phyloP scores from a whole-genome alignment of 225 moss, liverwort and hornwort species.

The Bryum argenteum region DNA sequence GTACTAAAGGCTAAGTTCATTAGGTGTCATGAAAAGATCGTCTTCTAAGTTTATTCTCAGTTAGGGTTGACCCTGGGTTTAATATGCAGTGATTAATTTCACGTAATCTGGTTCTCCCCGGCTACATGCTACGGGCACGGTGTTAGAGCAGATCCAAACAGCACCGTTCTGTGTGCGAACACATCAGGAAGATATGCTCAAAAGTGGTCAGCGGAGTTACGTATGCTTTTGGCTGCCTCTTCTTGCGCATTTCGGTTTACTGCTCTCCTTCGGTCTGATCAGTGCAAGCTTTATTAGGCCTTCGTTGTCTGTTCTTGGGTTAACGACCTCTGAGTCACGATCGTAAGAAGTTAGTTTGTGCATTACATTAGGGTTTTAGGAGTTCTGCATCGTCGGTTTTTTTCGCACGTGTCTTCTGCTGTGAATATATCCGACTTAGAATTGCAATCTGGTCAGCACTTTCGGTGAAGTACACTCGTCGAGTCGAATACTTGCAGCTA shows the following conservation, averaged over 20 bases:
- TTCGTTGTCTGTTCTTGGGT: neutral
- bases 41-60: neutral
- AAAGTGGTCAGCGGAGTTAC: neutral
- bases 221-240: neutral
- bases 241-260: neutral
- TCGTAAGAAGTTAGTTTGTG: neutral
- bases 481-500: neutral
- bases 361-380: conserved; percentile 18
- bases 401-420: conserved; percentile 1
- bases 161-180: neutral
- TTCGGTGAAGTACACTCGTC: neutral
- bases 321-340: neutral
- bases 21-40: neutral
- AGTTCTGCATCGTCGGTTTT: conserved; percentile 8
- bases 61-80: conserved; percentile 42
- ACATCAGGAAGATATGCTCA: neutral
- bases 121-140: conserved; percentile 2
- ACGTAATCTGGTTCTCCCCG: neutral
- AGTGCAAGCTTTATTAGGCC: neutral
- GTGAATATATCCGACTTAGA: neutral
- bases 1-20: conserved; percentile 7
- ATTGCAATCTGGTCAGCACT: neutral
- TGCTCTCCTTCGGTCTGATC: neutral
- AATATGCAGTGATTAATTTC: conserved; percentile 6
- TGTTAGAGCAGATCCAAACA: neutral